Evolutionary conservation across 352 stramenopile genomes (phyloP).

Genomic region (Phytophthora idaei): DNA sequence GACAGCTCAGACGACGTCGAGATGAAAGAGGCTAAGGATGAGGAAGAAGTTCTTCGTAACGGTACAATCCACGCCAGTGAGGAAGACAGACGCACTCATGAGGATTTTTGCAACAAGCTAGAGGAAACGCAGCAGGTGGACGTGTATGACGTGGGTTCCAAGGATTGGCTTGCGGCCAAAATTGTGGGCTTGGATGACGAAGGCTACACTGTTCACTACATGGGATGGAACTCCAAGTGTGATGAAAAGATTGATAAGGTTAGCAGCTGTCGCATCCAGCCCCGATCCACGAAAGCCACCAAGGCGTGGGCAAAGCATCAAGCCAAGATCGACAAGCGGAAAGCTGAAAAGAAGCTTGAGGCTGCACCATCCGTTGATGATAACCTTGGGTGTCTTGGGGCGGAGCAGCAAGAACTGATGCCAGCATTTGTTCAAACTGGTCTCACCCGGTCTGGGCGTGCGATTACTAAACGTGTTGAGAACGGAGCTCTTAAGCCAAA

Average conservation of each 20-base stretch:
- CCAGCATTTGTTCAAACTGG: slow-evolving; percentile 65
- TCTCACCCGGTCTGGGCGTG: slow-evolving; percentile 66
- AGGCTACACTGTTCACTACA: slow-evolving; percentile 59
- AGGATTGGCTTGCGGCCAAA: slow-evolving; percentile 67
- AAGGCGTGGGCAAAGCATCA: slow-evolving; percentile 53
- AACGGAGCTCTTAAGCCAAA: slow-evolving; percentile 36
- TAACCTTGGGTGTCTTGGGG: slow-evolving; percentile 7
- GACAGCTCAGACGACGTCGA: slow-evolving; percentile 45
- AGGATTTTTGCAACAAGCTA: slow-evolving; percentile 44
- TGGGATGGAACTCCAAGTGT: slow-evolving; percentile 66
- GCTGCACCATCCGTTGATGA: slow-evolving; percentile 3
- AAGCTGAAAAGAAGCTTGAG: slow-evolving; percentile 28
- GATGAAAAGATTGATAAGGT: slow-evolving; percentile 53
- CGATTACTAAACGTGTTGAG: slow-evolving; percentile 67
- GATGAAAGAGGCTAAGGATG: slow-evolving; percentile 30
- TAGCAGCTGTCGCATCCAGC: slow-evolving; percentile 46
- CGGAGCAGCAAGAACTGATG: slow-evolving; percentile 24
- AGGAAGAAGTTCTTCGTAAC: slow-evolving; percentile 28
- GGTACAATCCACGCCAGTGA: slow-evolving; percentile 16
- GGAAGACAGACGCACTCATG: slow-evolving; percentile 23
- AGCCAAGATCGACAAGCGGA: slow-evolving; percentile 47
- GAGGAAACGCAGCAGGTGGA: slow-evolving; percentile 53
- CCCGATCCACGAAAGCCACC: slow-evolving; percentile 39
- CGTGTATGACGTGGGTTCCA: slow-evolving; percentile 55
- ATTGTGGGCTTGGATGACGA: slow-evolving; percentile 43